Evolutionary conservation across 306 rosid genomes (phyloP).

Genomic region (Ammopiptanthus mongolicus): DNA sequence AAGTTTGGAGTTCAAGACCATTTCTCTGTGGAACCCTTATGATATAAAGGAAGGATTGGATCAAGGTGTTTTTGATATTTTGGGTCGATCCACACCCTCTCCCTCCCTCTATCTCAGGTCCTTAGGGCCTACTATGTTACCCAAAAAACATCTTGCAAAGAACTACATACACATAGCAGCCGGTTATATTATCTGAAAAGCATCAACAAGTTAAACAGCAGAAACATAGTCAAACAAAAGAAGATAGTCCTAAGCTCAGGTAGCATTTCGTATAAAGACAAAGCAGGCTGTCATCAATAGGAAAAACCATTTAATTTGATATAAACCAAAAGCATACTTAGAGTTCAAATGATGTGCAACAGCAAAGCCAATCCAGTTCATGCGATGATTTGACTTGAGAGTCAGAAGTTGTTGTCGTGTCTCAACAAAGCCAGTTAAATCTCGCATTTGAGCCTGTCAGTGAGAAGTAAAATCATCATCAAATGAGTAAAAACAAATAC

Average conservation of each 20-base stretch:
- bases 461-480: conserved; percentile 11
- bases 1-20: not conserved
- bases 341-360: conserved; percentile 92
- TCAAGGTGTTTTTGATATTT: not conserved
- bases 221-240: conserved; percentile 2
- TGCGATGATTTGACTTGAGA: conserved; percentile 92
- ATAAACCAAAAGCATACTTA: conserved; percentile 46
- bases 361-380: conserved; percentile 99
- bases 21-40: not conserved
- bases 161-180: not conserved
- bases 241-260: not conserved
- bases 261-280: not conserved
- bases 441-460: conserved; percentile 94
- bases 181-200: not conserved
- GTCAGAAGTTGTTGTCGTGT: conserved; percentile 86
- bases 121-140: not conserved
- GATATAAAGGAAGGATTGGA: not conserved
- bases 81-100: not conserved
- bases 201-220: conserved; percentile 2
- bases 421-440: conserved; percentile 90
- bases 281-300: not conserved
- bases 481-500: not conserved
- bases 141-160: not conserved
- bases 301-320: conserved; percentile 4
- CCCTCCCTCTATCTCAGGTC: not conserved